Base-by-base conservation (phyloP, 495 filamentous ascomycete genomes). In the Aspergillus egyptiacus region DNA sequence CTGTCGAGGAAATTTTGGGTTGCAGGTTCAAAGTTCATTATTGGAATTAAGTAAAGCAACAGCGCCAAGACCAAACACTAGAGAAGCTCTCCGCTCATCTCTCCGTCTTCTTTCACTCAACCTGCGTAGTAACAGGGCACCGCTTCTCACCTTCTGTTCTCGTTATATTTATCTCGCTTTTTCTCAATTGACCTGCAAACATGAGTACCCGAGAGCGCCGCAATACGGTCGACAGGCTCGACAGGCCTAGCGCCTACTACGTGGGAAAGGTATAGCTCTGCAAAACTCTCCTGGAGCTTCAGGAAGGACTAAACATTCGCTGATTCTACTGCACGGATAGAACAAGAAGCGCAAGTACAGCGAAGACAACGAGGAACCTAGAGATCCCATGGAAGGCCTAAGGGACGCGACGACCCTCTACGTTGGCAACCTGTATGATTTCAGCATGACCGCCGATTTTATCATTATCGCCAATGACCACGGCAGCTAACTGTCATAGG, bases 351-450 rank as follows among this genome's bases (percentile, higher is more conserved):
- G 84, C 74, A 78, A 73, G 57, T 77, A 75, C 58, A 73, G 76
- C 32, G 70, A 85, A 25, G 76, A 82, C 6, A 71, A 74, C 24
- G 80, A 87, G 42, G 71, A 67, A 35, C 72, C 78, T 34, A 78
- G 84, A 34, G 69, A 71, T 3, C 68, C 76, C 6, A 79, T 82
- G 24, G 86, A 94, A 46, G 85, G 86, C 34, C 73, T 98, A 50
- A 84, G 77, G 52, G 80, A 93, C 64, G 90, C 93, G 32, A 87
- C 93, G 9, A 98, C 93, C 4, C 87, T 98, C 60, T 98, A 98
- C 54, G 91, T 98, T 31, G 93, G 93, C 40, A 98, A 98, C 64
- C 75, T 98, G 89, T 95, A 76, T 55, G 88, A 71, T 48, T 2
- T 31, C 10, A n/a, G 3, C 28, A 11, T 6, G 6, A 11, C 15